Evolutionary conservation across 208 protist genomes (phyloP).

Genomic region (Acanthamoeba triangularis): DNA sequence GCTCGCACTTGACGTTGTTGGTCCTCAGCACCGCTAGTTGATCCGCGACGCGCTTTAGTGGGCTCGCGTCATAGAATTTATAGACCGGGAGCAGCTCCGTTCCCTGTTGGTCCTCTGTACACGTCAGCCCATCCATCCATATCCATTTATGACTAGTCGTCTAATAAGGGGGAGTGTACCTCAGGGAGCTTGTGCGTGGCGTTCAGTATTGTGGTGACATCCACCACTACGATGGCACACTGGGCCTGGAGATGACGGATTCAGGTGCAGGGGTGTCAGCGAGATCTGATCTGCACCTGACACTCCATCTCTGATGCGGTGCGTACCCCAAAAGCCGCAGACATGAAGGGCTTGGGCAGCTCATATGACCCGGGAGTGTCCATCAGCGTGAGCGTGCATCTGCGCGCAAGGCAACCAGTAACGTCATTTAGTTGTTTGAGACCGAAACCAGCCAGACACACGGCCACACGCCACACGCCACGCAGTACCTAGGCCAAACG

Average conservation of each 20-base stretch:
- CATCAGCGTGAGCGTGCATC: slow-evolving; percentile 23
- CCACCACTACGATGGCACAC: background rate
- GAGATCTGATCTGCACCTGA: background rate
- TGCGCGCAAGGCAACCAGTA: background rate
- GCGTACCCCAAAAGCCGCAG: background rate
- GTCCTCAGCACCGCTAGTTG: background rate
- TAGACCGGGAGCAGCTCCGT: background rate
- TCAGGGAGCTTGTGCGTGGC: background rate
- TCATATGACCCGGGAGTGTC: background rate
- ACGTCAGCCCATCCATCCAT: background rate
- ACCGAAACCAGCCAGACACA: background rate
- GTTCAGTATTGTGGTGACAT: background rate
- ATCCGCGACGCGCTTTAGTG: background rate
- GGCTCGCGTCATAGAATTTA: background rate
- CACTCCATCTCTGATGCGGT: background rate
- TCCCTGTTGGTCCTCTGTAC: background rate
- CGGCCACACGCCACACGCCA: background rate
- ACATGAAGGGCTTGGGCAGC: slow-evolving; percentile 2
- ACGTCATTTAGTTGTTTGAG: too few species aligned
- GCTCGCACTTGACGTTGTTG: background rate
- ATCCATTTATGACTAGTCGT: too few species aligned
- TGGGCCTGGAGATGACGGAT: background rate
- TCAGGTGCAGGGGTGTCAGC: background rate
- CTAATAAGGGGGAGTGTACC: background rate
- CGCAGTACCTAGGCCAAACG: background rate